phyloP scores from a whole-genome alignment of 2,329 filamentous ascomycete species.

The Spiromastix sp. region DNA sequence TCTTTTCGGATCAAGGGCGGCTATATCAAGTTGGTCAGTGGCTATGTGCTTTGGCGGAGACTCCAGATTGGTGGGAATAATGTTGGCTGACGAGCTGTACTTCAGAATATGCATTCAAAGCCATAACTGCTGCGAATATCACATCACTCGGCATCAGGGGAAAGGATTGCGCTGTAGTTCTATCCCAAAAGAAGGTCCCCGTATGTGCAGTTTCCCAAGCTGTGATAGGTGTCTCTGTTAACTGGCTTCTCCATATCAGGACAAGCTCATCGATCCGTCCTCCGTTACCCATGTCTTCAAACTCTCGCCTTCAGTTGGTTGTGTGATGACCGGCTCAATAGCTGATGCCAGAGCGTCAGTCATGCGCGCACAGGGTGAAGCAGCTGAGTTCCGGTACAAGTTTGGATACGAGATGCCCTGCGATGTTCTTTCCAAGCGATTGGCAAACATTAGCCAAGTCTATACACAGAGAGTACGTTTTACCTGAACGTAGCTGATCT shows the following conservation, averaged over 20 bases:
- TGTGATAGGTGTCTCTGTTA: neutral
- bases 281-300: slow-evolving; percentile 98
- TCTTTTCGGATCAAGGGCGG: slow-evolving; percentile 97
- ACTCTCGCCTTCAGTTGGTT: slow-evolving; percentile 90
- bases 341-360: slow-evolving; percentile 92
- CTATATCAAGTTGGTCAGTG: slow-evolving; percentile 97
- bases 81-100: slow-evolving; percentile 22
- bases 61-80: neutral
- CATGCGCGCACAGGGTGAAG: slow-evolving; percentile 85
- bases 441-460: slow-evolving; percentile 98
- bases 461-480: slow-evolving; percentile 82
- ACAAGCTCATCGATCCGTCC: slow-evolving; percentile 96
- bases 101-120: slow-evolving; percentile 99
- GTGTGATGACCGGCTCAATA: slow-evolving; percentile 97
- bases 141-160: slow-evolving; percentile 92
- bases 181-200: slow-evolving; percentile 99
- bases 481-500: no score
- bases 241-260: slow-evolving; percentile 43
- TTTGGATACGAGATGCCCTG: slow-evolving; percentile 99
- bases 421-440: slow-evolving; percentile 87
- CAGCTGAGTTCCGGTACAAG: slow-evolving; percentile 97
- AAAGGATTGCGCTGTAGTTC: slow-evolving; percentile 92
- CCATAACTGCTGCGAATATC: slow-evolving; percentile 97
- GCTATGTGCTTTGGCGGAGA: slow-evolving; percentile 5
- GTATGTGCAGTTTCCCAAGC: slow-evolving; percentile 50